phyloP scores from a whole-genome alignment of 2,329 filamentous ascomycete species.

The Teratosphaeria epicoccoides region DNA sequence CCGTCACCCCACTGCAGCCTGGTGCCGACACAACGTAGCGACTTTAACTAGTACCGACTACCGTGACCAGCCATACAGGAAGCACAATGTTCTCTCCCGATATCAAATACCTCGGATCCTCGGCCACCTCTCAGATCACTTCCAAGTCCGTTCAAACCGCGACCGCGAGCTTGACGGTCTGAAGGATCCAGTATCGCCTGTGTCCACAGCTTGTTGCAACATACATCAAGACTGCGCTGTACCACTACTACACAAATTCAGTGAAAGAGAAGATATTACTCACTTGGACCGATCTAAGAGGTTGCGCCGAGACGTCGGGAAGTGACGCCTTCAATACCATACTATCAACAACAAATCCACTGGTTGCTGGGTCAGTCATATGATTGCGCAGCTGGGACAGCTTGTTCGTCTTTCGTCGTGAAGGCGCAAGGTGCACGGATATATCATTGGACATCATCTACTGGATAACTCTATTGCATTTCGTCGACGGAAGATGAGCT shows the following conservation, averaged over 20 bases:
- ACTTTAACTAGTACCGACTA: slow-evolving; percentile 16
- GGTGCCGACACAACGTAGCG: slow-evolving; percentile 12
- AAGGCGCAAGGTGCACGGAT: slow-evolving; percentile 19
- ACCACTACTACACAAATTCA: background rate
- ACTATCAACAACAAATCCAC: background rate
- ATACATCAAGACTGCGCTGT: slow-evolving; percentile 2
- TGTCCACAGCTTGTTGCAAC: slow-evolving; percentile 4
- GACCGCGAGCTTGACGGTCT: slow-evolving; percentile 10
- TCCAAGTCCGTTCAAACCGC: slow-evolving; percentile 18
- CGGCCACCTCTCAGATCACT: slow-evolving; percentile 16
- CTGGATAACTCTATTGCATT: slow-evolving; percentile 16
- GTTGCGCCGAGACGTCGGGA: background rate
- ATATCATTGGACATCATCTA: slow-evolving; percentile 16
- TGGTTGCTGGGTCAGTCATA: slow-evolving; percentile 6
- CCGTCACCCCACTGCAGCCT: slow-evolving; percentile 13
- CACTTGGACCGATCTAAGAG: slow-evolving; percentile 9
- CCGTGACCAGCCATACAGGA: slow-evolving; percentile 6
- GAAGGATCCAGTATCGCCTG: background rate
- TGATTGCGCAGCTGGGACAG: slow-evolving; percentile 10
- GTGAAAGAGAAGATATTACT: slow-evolving; percentile 13
- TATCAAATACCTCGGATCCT: slow-evolving; percentile 9
- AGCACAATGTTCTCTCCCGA: slow-evolving; percentile 15
- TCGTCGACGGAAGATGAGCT: slow-evolving; percentile 18
- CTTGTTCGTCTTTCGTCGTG: slow-evolving; percentile 18
- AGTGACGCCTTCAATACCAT: background rate